Conservation (phyloP, 371 early-diverging fungal genomes). For the Circinella umbellata region DNA sequence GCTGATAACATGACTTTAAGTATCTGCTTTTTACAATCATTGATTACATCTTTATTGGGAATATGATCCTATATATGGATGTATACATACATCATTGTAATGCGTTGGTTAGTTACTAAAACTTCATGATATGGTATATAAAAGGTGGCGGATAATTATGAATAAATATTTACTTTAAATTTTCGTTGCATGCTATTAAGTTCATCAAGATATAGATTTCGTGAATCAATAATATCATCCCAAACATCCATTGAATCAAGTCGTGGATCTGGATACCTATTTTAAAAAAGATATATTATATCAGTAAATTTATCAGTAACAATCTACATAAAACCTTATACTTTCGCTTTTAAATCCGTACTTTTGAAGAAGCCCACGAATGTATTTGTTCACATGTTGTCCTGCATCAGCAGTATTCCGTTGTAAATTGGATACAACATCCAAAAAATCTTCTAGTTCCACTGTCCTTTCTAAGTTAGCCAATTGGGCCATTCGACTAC, state of each 20-base stretch:
- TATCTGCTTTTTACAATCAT: constrained; percentile 19
- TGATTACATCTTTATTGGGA: neutral
- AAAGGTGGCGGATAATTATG: too few species aligned
- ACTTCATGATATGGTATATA: neutral
- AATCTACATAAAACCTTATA: neutral
- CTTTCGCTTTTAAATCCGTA: neutral
- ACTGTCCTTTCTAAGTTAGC: constrained; percentile 57
- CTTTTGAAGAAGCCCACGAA: constrained; percentile 21
- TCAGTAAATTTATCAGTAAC: neutral
- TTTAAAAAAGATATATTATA: neutral
- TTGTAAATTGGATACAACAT: constrained; percentile 41
- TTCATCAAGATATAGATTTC: constrained; percentile 41
- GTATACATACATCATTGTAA: neutral
- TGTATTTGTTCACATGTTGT: constrained; percentile 21
- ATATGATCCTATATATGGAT: neutral
- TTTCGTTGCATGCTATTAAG: constrained; percentile 9
- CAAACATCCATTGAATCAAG: constrained; percentile 55
- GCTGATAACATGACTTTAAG: constrained; percentile 48
- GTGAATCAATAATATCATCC: constrained; percentile 50
- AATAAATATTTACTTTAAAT: neutral
- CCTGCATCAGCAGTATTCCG: neutral
- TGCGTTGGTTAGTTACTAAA: neutral
- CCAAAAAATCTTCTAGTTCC: constrained; percentile 67
- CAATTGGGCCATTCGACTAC: constrained; percentile 51
- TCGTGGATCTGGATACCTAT: constrained; percentile 37